Percentiles rank a stretch among this genome's conserved stretches.
These are phyloP conservation scores for Platanus orientalis DNA, from an alignment of 164 flowering plant genomes.

Conservation along the genomic window DNA sequence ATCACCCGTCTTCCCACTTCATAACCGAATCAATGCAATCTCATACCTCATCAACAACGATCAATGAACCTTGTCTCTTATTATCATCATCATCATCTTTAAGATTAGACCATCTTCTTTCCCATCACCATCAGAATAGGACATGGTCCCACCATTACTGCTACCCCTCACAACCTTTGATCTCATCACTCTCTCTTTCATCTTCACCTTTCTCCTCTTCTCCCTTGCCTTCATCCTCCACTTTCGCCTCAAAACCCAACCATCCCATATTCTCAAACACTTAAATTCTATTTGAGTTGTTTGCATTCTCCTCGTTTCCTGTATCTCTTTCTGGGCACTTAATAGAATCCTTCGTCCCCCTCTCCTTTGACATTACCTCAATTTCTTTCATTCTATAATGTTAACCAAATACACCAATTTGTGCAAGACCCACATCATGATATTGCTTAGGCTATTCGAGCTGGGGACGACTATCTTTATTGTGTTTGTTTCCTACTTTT, in stretches of 20 bases:
- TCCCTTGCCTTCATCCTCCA: constrained; percentile 46
- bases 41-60: no score
- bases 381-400: constrained; percentile 20
- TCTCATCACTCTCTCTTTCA: constrained; percentile 25
- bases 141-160: constrained; percentile 13
- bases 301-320: constrained; percentile 44
- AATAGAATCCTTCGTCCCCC: constrained; percentile 47
- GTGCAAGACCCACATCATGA: constrained; percentile 48
- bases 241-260: constrained; percentile 36
- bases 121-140: neutral
- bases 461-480: constrained; percentile 30
- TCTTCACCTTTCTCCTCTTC: constrained; percentile 30
- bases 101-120: no score
- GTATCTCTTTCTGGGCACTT: constrained; percentile 45
- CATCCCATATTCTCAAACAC: constrained; percentile 29
- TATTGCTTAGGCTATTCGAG: constrained; percentile 53
- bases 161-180: constrained; percentile 26
- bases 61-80: no score
- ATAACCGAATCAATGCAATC: no score
- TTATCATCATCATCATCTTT: no score
- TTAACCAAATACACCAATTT: constrained; percentile 24
- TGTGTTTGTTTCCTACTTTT: constrained; percentile 28
- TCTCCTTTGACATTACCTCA: constrained; percentile 17
- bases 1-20: no score
- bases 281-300: constrained; percentile 62